Base-by-base conservation (phyloP, 345 rosid species). In the Leavenworthia alabamica region DNA sequence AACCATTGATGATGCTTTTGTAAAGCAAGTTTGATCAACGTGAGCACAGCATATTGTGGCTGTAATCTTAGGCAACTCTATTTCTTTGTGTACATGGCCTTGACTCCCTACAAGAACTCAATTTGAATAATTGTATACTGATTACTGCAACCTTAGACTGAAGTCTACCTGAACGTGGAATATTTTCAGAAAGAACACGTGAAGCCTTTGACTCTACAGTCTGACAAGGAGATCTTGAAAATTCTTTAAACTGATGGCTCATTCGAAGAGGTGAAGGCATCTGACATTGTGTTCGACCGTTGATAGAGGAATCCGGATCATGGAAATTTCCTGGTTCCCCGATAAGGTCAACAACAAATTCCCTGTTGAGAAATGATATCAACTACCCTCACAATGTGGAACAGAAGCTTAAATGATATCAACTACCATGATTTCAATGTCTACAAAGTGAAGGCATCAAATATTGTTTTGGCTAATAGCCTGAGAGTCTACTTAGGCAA, bases 331-430 rank as follows among this genome's bases (percentile, higher is more conserved):
- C 98, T 17, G 98, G 98, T 62, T 85, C 81, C 58, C 96, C 93
- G 8, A 92, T 84, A 14, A 92, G 90, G 75, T 89, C 98, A 68
- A 92, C 98, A 24, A 92, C 98, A 64, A 84, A 92, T 64, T 92
- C 98, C 86, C 98, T 92, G 85, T 37, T 26, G 59, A 74, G 62
- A 74, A 56, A 74, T 10, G 22, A 47, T n/a, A 56, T 61, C 57
- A 36, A 19, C 16, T 31, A 27, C 67, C 13, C 26, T 62, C 51
- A 54, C 11, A 52, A 52, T 32, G 11, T 68, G 48, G n/a, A 42
- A 35, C 20, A 69, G 0, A 35, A 43, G 24, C 66, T 45, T 3
- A 54, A 62, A n/a, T n/a, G n/a, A n/a, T n/a, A 37, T 22, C 0
- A 36, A 28, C 23, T 23, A 46, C 19, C 55, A 65, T 17, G 27